Evolutionary conservation across 805 yeast species (phyloP), one percentile per base, ranked within the genome.

Genomic region (Priceomyces haplophilus): DNA sequence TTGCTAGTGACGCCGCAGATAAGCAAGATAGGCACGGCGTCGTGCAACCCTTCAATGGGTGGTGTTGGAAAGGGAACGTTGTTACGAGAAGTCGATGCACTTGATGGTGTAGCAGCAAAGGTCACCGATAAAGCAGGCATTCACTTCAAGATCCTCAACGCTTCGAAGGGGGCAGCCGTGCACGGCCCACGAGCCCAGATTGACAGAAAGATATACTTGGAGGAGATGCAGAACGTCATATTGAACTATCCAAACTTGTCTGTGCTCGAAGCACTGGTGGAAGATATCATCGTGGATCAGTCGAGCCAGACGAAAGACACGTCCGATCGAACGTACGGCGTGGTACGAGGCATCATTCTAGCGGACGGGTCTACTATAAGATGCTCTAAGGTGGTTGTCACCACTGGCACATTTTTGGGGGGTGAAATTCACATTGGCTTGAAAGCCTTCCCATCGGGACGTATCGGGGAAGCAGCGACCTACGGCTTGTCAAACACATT

Each of bases 171-270:
- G 2, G 86, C 95, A 0, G 99, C 99, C 0, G 98, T 91, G 1
- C 95, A 97, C 88, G 98, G 99, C 0, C 97, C 97, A 6, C 67
- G 99, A 46, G 97, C 97, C 1, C 99, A 93, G 65, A 91, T 93
- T 23, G 99, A 93, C 62, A 71, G 99, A 49, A 69, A 78, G 35
- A 73, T 91, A 1, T 93, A 93, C 59, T 66, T 84, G 52, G 55
- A 60, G 12, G 89, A 86, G 54, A 89, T 93, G 97, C 96, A 87
- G 56, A 54, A 63, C 2, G 82, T 72, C 43, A 69, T 93, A 17
- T 58, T 64, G 32, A 60, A 65, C 47, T 83, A 83, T 58, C 67
- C 71, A 7, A 79, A 83, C 45, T 69, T 89, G 46, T 62, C 68
- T 7, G 76, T 89, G 11, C 38, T 78, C 41, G 82, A 86, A 54